Percentiles rank a stretch among this genome's conserved stretches.
Conservation (phyloP, 768 basidiomycete species). For the Clavaria fumosa region DNA sequence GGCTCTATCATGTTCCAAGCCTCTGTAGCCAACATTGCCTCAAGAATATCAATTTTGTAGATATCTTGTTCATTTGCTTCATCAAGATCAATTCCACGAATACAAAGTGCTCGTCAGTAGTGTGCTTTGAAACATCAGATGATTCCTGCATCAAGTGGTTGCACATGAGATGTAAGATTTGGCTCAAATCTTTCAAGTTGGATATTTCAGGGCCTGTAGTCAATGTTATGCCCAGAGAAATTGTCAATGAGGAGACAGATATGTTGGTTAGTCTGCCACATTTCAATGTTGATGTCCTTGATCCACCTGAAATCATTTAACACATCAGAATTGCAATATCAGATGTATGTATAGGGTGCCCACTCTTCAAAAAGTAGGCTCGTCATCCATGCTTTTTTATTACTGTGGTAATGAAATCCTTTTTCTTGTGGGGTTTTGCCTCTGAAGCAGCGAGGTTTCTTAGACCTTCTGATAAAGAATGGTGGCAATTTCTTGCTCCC, state of each 20-base stretch:
- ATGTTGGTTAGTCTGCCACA: constrained; percentile 11
- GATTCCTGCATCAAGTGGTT: constrained; percentile 23
- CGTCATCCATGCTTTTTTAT: too few relatives aligned
- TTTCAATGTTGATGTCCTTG: constrained; percentile 17
- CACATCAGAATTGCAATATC: too few relatives aligned
- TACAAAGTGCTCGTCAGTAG: constrained; percentile 17
- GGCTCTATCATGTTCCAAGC: constrained; percentile 22
- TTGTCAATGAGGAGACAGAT: constrained; percentile 21
- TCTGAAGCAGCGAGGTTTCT: too few relatives aligned
- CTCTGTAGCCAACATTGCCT: constrained; percentile 17
- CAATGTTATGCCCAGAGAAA: constrained; percentile 17
- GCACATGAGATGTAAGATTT: constrained; percentile 23
- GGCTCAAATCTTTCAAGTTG: constrained; percentile 19
- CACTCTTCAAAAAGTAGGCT: too few relatives aligned
- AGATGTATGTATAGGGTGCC: too few relatives aligned
- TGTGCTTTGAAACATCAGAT: constrained; percentile 23
- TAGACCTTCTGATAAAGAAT: too few relatives aligned
- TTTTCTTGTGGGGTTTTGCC: too few relatives aligned
- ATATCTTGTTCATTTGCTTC: constrained; percentile 19
- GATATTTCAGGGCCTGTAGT: constrained; percentile 13
- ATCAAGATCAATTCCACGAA: constrained; percentile 17
- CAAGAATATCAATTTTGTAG: constrained; percentile 24
- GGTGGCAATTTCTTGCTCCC: too few relatives aligned
- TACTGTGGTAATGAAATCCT: too few relatives aligned
- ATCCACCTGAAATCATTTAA: too few relatives aligned